Evolutionary conservation across 2,329 filamentous ascomycete species (phyloP).

Genomic region (Nectriaceae sp.): DNA sequence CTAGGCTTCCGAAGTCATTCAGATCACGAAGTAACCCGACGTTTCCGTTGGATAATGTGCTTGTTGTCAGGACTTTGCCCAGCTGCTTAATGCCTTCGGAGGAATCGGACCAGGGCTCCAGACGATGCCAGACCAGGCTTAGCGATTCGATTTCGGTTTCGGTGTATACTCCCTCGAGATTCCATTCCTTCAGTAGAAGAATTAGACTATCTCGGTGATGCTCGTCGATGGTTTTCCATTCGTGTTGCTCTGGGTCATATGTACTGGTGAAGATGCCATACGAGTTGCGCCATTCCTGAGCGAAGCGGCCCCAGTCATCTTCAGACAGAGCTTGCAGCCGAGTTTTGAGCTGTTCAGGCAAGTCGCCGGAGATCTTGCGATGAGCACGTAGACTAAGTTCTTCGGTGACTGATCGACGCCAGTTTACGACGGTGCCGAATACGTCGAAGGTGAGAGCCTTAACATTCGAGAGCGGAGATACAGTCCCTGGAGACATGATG

Average conservation of each 20-base stretch:
- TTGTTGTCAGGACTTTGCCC: conserved; percentile 52
- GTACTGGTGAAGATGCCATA: conserved; percentile 62
- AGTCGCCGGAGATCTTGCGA: conserved; percentile 48
- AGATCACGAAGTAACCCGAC: conserved; percentile 66
- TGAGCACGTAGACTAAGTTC: conserved; percentile 56
- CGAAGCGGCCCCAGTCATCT: conserved; percentile 64
- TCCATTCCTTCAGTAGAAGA: conserved; percentile 56
- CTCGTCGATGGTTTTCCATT: conserved; percentile 71
- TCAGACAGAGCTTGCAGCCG: conserved; percentile 53
- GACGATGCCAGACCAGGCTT: conserved; percentile 70
- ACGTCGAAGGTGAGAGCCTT: conserved; percentile 73
- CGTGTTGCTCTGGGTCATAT: conserved; percentile 48
- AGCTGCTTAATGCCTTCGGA: conserved; percentile 57
- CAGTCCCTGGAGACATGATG: conserved; percentile 29
- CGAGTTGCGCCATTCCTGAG: conserved; percentile 68
- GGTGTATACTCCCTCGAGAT: conserved; percentile 60
- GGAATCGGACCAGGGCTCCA: conserved; percentile 70
- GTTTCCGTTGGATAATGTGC: conserved; percentile 78
- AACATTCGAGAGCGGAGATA: conserved; percentile 34
- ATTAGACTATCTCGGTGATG: conserved; percentile 67
- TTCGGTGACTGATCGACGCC: conserved; percentile 66
- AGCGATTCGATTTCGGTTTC: conserved; percentile 65
- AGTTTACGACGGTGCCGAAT: conserved; percentile 81
- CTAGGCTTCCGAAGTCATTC: conserved; percentile 55
- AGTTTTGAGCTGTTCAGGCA: conserved; percentile 48